Base-by-base conservation (phyloP, 2,329 filamentous ascomycete genomes). In the Hymenoscyphus linearis region DNA sequence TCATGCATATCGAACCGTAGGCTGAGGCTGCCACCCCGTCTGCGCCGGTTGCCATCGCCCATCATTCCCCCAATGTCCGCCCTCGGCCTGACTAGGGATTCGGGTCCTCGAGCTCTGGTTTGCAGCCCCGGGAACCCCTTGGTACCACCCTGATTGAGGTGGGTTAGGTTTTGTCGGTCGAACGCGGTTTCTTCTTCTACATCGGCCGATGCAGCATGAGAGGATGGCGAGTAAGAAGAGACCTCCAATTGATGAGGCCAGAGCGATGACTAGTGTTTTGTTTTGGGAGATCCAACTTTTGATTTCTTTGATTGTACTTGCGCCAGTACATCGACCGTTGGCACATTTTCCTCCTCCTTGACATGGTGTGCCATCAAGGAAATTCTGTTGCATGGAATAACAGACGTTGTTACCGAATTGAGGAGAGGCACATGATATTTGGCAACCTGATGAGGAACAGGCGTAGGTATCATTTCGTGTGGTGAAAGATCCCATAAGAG, bases 321-420 rank as follows among this genome's bases (percentile, higher is more conserved):
- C 79, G 64, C 91, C 93, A 68, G 82, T 75, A 76, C 95, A 99
- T 67, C 80, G 77, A 52, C 95, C 95, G 69, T 93, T 93, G 57
- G 74, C 73, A 75, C 95, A 99, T 60, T 79, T 81, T 6, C 95
- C 95, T 59, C 91, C 90, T 18, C 88, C 89, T 58, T 85, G 82
- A 73, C 95, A 99, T 1, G 83, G 78, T 0, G 95, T 98, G 18
- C 95, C 95, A 72, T 99, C 95, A 34, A 98, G 79, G 76, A 96
- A 98, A 76, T 96, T 95, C 73, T 97, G 92, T 73, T 90, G 87
- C 77, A 96, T 84, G 25, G 83, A 82, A 63, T 89, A 87, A 75
- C 91, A 96, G 7, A 82, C 80, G 61, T 84, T 83, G 5, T 78
- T 65, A 7, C 84, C 84, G 61, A 93, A 87, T 60, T 85, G 79